A percentile compares a stretch with the other conserved stretches of the same genome.
Evolutionary conservation across 1,139 yeast species (phyloP).

Genomic region (Candida tropicalis): DNA sequence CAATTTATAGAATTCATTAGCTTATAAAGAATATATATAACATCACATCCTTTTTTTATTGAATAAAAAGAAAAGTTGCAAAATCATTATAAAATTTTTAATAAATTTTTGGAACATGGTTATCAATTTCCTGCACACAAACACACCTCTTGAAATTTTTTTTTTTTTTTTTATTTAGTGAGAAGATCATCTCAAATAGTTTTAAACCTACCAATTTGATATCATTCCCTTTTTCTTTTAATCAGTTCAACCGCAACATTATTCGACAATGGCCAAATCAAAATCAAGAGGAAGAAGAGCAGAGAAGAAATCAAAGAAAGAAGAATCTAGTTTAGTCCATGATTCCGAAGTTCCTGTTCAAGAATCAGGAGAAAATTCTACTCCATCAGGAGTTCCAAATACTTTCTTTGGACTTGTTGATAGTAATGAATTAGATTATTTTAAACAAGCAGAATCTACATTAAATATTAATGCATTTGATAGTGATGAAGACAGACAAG

Average conservation of each 20-base stretch:
- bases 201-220: too few species aligned
- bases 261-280: slow-evolving; percentile 23
- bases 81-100: too few species aligned
- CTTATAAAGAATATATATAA: background rate
- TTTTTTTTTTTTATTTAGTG: background rate
- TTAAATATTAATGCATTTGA: slow-evolving; percentile 81
- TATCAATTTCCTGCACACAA: background rate
- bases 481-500: slow-evolving; percentile 67
- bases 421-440: slow-evolving; percentile 81
- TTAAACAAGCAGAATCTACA: slow-evolving; percentile 89
- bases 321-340: slow-evolving; percentile 16
- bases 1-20: background rate
- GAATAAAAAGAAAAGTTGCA: too few species aligned
- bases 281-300: slow-evolving; percentile 73
- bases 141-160: background rate
- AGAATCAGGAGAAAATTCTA: slow-evolving; percentile 11
- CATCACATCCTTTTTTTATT: too few species aligned
- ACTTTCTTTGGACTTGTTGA: slow-evolving; percentile 86
- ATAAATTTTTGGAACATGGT: too few species aligned
- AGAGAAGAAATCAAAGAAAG: slow-evolving; percentile 37
- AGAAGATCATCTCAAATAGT: slow-evolving; percentile 13
- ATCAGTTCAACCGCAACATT: too few species aligned
- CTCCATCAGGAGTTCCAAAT: slow-evolving; percentile 16
- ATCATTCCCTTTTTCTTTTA: too few species aligned
- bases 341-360: slow-evolving; percentile 21